These are phyloP conservation scores for Porphyra umbilicalis DNA, from an alignment of 31 red algal species.

Conservation along the genomic window DNA sequence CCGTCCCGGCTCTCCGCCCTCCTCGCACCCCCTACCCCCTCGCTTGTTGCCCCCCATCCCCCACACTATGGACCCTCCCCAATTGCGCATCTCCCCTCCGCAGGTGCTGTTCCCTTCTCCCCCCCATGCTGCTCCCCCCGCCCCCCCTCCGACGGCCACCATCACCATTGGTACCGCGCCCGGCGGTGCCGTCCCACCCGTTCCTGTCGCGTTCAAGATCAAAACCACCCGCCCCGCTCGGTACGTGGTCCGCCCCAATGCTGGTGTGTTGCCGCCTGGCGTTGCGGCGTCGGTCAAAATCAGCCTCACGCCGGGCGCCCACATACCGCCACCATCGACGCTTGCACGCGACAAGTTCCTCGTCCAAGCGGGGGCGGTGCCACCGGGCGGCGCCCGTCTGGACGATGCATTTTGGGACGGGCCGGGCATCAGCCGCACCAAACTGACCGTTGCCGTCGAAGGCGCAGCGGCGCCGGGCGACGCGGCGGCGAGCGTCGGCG, in stretches of 20 bases:
- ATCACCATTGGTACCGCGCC: constrained; percentile 16
- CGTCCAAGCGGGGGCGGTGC: constrained; percentile 17
- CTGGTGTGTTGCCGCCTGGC: constrained; percentile 25
- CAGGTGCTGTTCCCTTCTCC: not conserved
- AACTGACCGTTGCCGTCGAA: constrained; percentile 10
- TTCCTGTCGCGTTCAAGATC: constrained; percentile 67
- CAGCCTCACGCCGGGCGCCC: not conserved
- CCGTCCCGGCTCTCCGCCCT: not conserved
- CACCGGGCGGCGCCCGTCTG: not conserved
- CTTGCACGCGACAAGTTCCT: constrained; percentile 33
- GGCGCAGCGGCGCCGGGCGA: not conserved
- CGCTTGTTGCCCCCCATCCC: not conserved
- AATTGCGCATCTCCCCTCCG: not conserved
- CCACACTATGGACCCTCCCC: not conserved
- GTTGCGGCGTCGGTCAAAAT: constrained; percentile 17
- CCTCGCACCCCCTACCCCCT: not conserved
- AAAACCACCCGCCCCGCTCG: constrained; percentile 78
- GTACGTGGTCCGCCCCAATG: constrained; percentile 82
- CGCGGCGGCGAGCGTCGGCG: not conserved
- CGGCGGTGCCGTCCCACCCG: constrained; percentile 15
- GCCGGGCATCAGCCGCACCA: not conserved
- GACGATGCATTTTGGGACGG: constrained; percentile 5
- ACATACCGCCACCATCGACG: not conserved
- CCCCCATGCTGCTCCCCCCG: not conserved
- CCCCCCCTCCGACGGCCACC: not conserved